These are phyloP conservation scores for Domatiomyces catenatus DNA, from an alignment of 2,329 filamentous ascomycete species.

Conservation along the genomic window DNA sequence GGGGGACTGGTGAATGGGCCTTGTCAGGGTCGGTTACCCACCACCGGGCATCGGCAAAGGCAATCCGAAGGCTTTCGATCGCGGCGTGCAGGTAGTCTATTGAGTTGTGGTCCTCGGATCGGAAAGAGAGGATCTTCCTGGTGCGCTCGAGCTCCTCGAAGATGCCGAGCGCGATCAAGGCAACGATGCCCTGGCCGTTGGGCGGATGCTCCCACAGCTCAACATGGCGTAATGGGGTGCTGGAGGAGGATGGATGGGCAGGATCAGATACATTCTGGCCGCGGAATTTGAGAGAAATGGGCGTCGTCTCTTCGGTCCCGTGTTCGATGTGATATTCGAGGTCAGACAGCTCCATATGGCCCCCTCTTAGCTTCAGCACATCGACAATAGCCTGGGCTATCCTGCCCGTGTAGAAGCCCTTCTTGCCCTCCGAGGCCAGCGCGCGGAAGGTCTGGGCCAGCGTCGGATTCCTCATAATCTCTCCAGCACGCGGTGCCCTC, in stretches of 20 bases:
- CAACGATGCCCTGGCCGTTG: constrained; percentile 90
- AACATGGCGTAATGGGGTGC: constrained; percentile 34
- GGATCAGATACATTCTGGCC: constrained; percentile 43
- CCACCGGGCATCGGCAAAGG: constrained; percentile 81
- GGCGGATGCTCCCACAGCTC: constrained; percentile 94
- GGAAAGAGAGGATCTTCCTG: constrained; percentile 59
- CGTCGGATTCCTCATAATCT: constrained; percentile 74
- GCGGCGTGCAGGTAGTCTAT: constrained; percentile 68
- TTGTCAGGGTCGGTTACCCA: constrained; percentile 68
- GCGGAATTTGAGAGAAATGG: constrained; percentile 66
- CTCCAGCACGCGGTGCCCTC: constrained; percentile 61
- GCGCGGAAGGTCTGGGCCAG: constrained; percentile 68
- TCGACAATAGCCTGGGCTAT: constrained; percentile 70
- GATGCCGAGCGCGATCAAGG: constrained; percentile 85
- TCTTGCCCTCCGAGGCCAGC: constrained; percentile 66
- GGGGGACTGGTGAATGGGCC: constrained; percentile 39
- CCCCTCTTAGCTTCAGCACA: constrained; percentile 60
- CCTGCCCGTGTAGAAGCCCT: constrained; percentile 76
- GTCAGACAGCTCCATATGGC: constrained; percentile 64
- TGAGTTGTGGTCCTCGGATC: constrained; percentile 61
- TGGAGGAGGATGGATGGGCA: background rate
- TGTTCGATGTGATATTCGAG: constrained; percentile 57
- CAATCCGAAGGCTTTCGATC: constrained; percentile 74
- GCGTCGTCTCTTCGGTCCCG: constrained; percentile 65
- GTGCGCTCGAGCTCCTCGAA: constrained; percentile 67